Percentiles rank a stretch among this genome's conserved stretches.
phyloP scores from a whole-genome alignment of 176 grass and related monocot species.

The Phoenix roebelenii region DNA sequence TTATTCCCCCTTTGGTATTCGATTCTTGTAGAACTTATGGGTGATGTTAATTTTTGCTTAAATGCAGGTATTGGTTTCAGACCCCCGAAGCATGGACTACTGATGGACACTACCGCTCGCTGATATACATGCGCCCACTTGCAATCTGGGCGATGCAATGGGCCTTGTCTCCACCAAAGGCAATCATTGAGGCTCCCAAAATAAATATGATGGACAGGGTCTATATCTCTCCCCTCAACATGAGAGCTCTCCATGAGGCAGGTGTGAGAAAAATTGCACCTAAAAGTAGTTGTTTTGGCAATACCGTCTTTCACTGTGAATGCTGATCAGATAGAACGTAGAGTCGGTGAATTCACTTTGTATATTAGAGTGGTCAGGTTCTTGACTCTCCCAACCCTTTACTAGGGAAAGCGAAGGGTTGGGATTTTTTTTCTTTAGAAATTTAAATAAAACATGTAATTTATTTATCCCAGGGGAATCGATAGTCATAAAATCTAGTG shows the following conservation, averaged over 20 bases:
- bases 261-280: conserved; percentile 44
- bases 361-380: not conserved
- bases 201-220: conserved; percentile 83
- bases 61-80: conserved; percentile 85
- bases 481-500: too few relatives aligned
- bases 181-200: conserved; percentile 54
- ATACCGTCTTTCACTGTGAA: conserved; percentile 31
- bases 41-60: not conserved
- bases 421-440: too few relatives aligned
- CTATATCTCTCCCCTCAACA: conserved; percentile 30
- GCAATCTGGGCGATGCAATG: conserved; percentile 91
- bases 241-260: conserved; percentile 39
- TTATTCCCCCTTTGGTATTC: too few relatives aligned
- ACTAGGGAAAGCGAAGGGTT: too few relatives aligned
- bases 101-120: conserved; percentile 75
- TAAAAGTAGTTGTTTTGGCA: conserved; percentile 52
- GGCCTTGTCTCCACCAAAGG: conserved; percentile 47
- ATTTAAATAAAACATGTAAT: too few relatives aligned
- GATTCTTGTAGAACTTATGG: too few relatives aligned
- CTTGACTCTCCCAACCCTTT: too few relatives aligned
- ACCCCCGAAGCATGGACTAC: conserved; percentile 87
- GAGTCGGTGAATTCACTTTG: not conserved
- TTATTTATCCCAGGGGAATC: too few relatives aligned
- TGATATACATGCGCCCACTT: conserved; percentile 92
- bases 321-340: conserved; percentile 27